These are phyloP conservation scores for Emericellopsis terricola DNA, from an alignment of 495 filamentous ascomycete species.

Conservation along the genomic window DNA sequence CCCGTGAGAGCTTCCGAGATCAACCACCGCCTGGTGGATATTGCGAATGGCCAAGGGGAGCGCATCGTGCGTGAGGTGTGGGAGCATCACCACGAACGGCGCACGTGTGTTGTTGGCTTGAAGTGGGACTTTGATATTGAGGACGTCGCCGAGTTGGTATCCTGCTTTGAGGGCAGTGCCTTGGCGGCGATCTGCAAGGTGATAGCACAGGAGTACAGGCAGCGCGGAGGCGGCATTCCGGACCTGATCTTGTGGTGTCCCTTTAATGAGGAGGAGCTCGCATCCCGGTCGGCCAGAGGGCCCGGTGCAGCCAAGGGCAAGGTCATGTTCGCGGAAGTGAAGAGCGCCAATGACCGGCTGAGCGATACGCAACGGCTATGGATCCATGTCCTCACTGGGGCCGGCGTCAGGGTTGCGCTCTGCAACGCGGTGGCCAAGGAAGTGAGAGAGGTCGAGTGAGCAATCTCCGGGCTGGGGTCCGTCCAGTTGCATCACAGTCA, in stretches of 20 bases:
- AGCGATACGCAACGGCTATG: constrained; percentile 93
- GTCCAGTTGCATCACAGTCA: too few relatives aligned
- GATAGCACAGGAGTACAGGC: constrained; percentile 83
- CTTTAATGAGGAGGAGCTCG: background rate
- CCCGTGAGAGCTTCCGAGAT: constrained; percentile 71
- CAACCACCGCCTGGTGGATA: constrained; percentile 70
- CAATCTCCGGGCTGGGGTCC: too few relatives aligned
- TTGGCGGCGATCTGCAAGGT: constrained; percentile 78
- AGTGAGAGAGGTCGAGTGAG: constrained; percentile 18
- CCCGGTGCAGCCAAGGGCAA: constrained; percentile 17
- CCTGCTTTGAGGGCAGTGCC: constrained; percentile 61
- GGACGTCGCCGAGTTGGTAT: constrained; percentile 69
- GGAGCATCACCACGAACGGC: constrained; percentile 40
- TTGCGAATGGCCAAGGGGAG: constrained; percentile 56
- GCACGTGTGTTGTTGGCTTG: constrained; percentile 73
- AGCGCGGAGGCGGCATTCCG: constrained; percentile 74
- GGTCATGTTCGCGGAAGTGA: constrained; percentile 80
- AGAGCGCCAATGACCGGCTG: constrained; percentile 86
- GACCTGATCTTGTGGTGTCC: constrained; percentile 73
- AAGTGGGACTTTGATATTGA: constrained; percentile 74
- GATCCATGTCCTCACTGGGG: constrained; percentile 81
- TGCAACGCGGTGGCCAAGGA: constrained; percentile 77
- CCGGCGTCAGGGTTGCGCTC: constrained; percentile 71
- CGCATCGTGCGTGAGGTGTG: constrained; percentile 50
- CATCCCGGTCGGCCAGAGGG: constrained; percentile 9